phyloP scores from a whole-genome alignment of 495 filamentous ascomycete genomes.

The Mytilinidion resinicola region DNA sequence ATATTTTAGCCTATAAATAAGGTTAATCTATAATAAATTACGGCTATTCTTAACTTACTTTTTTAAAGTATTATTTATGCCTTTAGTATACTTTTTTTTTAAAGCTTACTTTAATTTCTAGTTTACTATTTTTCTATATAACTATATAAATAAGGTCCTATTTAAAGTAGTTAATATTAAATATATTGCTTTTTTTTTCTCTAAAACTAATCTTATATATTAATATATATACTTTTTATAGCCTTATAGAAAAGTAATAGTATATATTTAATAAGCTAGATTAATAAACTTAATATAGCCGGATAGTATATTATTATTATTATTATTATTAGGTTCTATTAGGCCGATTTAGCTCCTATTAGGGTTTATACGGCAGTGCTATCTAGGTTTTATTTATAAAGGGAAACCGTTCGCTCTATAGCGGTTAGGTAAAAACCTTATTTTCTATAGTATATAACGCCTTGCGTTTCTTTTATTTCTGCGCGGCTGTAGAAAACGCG shows the following conservation, averaged over 20 bases:
- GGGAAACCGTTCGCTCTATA: too few species aligned
- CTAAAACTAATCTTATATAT: background rate
- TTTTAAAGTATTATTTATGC: background rate
- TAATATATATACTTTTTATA: background rate
- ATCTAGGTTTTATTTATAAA: too few species aligned
- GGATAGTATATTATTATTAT: too few species aligned
- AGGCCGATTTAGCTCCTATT: too few species aligned
- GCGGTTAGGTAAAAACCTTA: too few species aligned
- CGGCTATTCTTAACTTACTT: background rate
- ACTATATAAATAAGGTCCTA: background rate
- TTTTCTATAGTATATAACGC: too few species aligned
- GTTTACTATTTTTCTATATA: background rate
- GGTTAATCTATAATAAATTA: background rate
- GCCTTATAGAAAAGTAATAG: background rate
- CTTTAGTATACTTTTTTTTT: background rate
- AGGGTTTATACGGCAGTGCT: too few species aligned
- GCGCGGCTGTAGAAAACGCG: too few species aligned
- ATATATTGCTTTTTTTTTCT: background rate
- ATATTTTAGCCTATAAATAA: background rate
- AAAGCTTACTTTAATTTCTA: background rate
- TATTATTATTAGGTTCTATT: too few species aligned
- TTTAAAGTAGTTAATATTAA: background rate
- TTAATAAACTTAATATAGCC: background rate
- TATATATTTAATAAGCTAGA: background rate
- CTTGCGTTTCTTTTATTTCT: too few species aligned